Base-by-base conservation (phyloP, 257 asterid genomes). In the Nicotiana obtusifolia region DNA sequence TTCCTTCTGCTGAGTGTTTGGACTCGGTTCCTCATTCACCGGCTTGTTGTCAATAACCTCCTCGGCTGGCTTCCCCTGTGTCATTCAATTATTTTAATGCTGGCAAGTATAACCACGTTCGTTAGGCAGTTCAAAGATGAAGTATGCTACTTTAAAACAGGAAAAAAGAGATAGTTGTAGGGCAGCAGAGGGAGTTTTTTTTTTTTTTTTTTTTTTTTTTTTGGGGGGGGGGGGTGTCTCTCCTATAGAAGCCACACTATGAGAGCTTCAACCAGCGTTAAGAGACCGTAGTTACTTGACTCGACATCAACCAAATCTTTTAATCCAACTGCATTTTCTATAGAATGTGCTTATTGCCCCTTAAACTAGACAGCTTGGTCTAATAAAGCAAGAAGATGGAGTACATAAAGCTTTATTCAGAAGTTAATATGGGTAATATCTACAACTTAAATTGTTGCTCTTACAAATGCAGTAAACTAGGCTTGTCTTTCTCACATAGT, bases 41-140 rank as follows among this genome's bases (percentile, higher is more conserved):
- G 85, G 41, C 76, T 88, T 91, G 81, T 65, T 86, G 6, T 88
- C 92, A 77, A 81, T 88, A 52, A 88, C 75, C 65, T 92, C 98
- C 89, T 89, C 96, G 17, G 44, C 87, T 77, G 91, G 81, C 81
- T 90, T 91, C 56, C 86, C 97, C 97, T 91, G 90, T 64, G 56
- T 81, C 84, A 80, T 81, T 65, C 47, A 66, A 28, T 24, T 77
- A 78, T 57, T 30, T 47, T 35, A 61, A 15, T 35, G 22, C 71
- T 37, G 31, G 77, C n/a, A 13, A 68, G 30, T 41, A 69, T n/a
- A 69, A 69, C 11, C 78, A 20, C 3, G 1, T 17, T 37, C 14
- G 35, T 35, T 41, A 20, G 35, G 33, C 78, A 69, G 33, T 44
- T 71, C 77, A 69, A 69, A 37, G 44, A 37, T 10, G 2, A 37